These are phyloP conservation scores for Quercus cerris DNA, from an alignment of 306 rosid genomes.

Conservation along the genomic window DNA sequence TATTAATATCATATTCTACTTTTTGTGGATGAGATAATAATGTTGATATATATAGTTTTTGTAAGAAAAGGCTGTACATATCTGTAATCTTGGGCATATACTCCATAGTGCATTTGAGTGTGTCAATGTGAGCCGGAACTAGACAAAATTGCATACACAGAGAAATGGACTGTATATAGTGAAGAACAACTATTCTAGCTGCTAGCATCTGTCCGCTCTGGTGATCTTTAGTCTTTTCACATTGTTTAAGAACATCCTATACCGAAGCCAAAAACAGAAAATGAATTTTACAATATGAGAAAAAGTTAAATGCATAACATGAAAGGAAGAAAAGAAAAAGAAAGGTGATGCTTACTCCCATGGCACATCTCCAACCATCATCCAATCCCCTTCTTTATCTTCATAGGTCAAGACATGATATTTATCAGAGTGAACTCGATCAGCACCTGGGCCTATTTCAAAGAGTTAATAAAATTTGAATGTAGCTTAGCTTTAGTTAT, in stretches of 20 bases:
- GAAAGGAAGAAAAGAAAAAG: not conserved
- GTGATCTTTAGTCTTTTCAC: slow-evolving; percentile 60
- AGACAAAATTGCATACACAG: slow-evolving; percentile 16
- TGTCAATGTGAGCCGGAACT: too few relatives aligned
- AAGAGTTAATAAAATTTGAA: not conserved
- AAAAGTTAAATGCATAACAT: not conserved
- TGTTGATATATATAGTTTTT: not conserved
- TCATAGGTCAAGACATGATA: slow-evolving; percentile 45
- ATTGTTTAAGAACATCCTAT: slow-evolving; percentile 49
- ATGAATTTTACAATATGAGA: not conserved
- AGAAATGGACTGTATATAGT: slow-evolving; percentile 34
- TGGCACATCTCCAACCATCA: slow-evolving; percentile 65
- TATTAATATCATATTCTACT: too few relatives aligned
- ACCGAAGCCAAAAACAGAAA: slow-evolving; percentile 1
- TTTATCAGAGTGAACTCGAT: slow-evolving; percentile 30
- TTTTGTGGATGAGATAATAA: not conserved
- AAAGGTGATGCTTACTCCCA: slow-evolving; percentile 46
- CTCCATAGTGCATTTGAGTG: slow-evolving; percentile 2
- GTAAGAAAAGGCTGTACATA: slow-evolving; percentile 20
- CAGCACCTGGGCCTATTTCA: slow-evolving; percentile 33
- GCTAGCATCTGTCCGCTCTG: slow-evolving; percentile 51
- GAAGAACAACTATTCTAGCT: slow-evolving; percentile 21
- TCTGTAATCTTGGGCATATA: slow-evolving; percentile 27
- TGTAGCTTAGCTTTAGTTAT: not conserved
- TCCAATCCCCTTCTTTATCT: slow-evolving; percentile 58